These are phyloP conservation scores for Phytophthora ramorum DNA, from an alignment of 352 stramenopile species.

Conservation along the genomic window DNA sequence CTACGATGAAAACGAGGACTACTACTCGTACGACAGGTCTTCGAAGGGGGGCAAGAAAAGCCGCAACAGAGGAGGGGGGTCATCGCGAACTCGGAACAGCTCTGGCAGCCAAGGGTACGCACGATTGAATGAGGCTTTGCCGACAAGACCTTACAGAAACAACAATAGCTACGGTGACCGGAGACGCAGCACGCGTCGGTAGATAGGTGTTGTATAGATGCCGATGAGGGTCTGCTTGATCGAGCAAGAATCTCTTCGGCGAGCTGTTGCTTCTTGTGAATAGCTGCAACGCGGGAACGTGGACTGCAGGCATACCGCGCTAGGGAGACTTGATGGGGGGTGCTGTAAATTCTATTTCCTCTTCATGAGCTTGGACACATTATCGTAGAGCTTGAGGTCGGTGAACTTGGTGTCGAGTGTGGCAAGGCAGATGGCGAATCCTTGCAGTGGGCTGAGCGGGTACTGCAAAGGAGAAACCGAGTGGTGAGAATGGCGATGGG, in stretches of 20 bases:
- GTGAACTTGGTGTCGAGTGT: constrained; percentile 86
- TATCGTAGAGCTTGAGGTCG: constrained; percentile 57
- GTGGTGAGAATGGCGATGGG: background rate
- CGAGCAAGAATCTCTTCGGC: constrained; percentile 3
- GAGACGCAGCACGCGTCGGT: constrained; percentile 30
- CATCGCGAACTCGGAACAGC: constrained; percentile 31
- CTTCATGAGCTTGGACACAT: constrained; percentile 48
- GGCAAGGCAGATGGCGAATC: constrained; percentile 90
- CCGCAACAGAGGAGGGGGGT: constrained; percentile 18
- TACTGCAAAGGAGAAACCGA: constrained; percentile 44
- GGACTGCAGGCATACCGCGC: background rate
- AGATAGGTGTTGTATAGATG: constrained; percentile 17
- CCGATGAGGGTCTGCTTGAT: background rate
- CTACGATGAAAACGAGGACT: constrained; percentile 50
- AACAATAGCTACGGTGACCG: constrained; percentile 37
- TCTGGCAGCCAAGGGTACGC: constrained; percentile 34
- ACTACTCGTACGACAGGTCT: constrained; percentile 39
- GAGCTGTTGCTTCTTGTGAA: constrained; percentile 15
- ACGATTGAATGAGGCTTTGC: constrained; percentile 43
- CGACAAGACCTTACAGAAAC: constrained; percentile 37
- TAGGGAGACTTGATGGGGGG: constrained; percentile 15
- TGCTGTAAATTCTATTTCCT: constrained; percentile 42
- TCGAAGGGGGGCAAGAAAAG: constrained; percentile 34
- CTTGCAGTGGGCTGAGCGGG: constrained; percentile 84
- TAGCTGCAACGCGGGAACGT: background rate